Conservation (phyloP, 768 basidiomycete genomes). For the Psilocybe sp. region DNA sequence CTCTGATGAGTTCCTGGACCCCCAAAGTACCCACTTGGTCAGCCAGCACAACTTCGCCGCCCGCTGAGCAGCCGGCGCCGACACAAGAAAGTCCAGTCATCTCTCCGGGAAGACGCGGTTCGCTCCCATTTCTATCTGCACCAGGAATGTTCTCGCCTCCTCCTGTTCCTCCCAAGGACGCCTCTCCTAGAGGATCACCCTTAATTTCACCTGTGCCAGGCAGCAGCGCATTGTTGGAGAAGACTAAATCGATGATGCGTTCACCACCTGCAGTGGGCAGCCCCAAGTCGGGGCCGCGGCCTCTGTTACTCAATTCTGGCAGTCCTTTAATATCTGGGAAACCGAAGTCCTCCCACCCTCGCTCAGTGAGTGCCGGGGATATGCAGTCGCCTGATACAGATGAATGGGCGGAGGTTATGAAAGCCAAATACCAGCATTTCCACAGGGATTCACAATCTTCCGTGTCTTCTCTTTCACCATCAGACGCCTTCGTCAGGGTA, state of each 20-base stretch:
- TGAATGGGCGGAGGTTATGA: constrained; percentile 51
- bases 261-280: constrained; percentile 28
- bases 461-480: constrained; percentile 58
- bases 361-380: constrained; percentile 30
- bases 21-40: constrained; percentile 9
- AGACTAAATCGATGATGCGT: constrained; percentile 29
- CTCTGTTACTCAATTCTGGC: constrained; percentile 60
- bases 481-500: constrained; percentile 39
- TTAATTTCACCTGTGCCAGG: constrained; percentile 11
- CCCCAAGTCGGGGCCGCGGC: constrained; percentile 58
- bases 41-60: neutral
- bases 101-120: neutral
- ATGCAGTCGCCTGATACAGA: constrained; percentile 29
- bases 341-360: constrained; percentile 15
- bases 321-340: constrained; percentile 37
- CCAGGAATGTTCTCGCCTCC: constrained; percentile 49
- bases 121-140: constrained; percentile 45
- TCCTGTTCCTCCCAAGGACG: constrained; percentile 7
- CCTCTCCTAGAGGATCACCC: neutral
- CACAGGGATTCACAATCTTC: constrained; percentile 63
- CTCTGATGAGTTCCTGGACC: constrained; percentile 45
- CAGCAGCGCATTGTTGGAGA: constrained; percentile 18
- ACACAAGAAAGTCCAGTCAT: neutral
- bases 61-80: neutral
- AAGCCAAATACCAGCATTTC: constrained; percentile 33